phyloP scores from a whole-genome alignment of 1,139 yeast genomes.

The Groenewaldozyma sp. region DNA sequence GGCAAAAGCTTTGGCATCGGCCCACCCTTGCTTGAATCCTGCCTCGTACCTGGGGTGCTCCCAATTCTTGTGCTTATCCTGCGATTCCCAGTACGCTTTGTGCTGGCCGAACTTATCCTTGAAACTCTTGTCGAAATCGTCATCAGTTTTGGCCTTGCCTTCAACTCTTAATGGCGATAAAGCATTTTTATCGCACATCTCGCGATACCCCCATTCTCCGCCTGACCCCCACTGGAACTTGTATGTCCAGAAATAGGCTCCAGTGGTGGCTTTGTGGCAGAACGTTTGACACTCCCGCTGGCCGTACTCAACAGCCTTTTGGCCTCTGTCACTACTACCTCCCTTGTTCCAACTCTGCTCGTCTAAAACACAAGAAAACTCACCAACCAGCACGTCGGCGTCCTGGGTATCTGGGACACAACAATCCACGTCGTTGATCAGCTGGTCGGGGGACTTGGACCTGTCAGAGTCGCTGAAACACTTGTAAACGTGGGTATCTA shows the following conservation, averaged over 20 bases:
- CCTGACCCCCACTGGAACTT: constrained; percentile 85
- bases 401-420: constrained; percentile 39
- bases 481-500: constrained; percentile 81
- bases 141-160: constrained; percentile 17
- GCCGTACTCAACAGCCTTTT: constrained; percentile 37
- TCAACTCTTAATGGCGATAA: constrained; percentile 35
- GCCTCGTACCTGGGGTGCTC: constrained; percentile 76
- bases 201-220: constrained; percentile 91
- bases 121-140: constrained; percentile 33
- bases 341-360: constrained; percentile 56
- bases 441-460: constrained; percentile 51
- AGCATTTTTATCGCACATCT: constrained; percentile 63
- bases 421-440: constrained; percentile 46
- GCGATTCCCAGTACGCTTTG: constrained; percentile 56
- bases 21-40: constrained; percentile 69
- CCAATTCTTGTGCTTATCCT: constrained; percentile 49
- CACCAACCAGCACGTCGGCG: constrained; percentile 72
- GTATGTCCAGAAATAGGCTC: constrained; percentile 84
- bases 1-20: constrained; percentile 60
- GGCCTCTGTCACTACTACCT: constrained; percentile 35
- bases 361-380: constrained; percentile 82
- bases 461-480: constrained; percentile 76
- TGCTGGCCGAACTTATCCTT: constrained; percentile 41
- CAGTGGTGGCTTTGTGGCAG: constrained; percentile 47
- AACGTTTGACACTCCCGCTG: constrained; percentile 38